Conservation (phyloP, 805 yeast species). For the Torulaspora indica region DNA sequence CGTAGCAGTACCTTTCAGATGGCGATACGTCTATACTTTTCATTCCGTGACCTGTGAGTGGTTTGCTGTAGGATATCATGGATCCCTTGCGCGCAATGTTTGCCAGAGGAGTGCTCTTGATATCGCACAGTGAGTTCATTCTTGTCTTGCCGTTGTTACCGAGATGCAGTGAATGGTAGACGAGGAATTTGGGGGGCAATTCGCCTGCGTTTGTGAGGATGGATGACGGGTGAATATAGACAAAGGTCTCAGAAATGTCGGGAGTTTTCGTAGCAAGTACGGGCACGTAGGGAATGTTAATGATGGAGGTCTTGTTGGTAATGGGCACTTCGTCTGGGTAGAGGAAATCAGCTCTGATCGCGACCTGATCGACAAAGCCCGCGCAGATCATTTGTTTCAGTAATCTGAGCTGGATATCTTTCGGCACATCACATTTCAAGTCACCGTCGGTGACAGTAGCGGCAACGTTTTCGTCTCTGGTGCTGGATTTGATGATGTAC, state of each 20-base stretch:
- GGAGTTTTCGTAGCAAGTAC: conserved; percentile 40
- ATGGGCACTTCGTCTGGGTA: conserved; percentile 57
- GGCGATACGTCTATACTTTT: conserved; percentile 67
- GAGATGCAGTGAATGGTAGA: conserved; percentile 62
- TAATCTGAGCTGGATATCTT: conserved; percentile 62
- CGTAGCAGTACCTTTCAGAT: conserved; percentile 78
- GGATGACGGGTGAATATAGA: conserved; percentile 78
- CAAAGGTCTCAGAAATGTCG: conserved; percentile 48
- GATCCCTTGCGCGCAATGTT: conserved; percentile 71
- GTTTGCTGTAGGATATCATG: conserved; percentile 79
- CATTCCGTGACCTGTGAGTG: conserved; percentile 76
- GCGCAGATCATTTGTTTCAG: conserved; percentile 89
- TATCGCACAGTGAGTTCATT: conserved; percentile 71
- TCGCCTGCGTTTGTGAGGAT: conserved; percentile 47
- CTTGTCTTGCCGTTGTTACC: conserved; percentile 51
- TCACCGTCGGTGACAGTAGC: conserved; percentile 41
- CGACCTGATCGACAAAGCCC: conserved; percentile 88
- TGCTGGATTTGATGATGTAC: conserved; percentile 64
- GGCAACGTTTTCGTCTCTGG: conserved; percentile 57
- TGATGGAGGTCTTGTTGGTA: conserved; percentile 53
- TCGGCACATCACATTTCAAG: conserved; percentile 61
- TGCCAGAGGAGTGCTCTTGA: conserved; percentile 68
- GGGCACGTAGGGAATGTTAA: conserved; percentile 61
- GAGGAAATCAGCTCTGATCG: conserved; percentile 70
- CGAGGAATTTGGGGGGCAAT: conserved; percentile 73